Base-by-base conservation (phyloP, 2,329 filamentous ascomycete species). In the Thermomyces lanuginosus region DNA sequence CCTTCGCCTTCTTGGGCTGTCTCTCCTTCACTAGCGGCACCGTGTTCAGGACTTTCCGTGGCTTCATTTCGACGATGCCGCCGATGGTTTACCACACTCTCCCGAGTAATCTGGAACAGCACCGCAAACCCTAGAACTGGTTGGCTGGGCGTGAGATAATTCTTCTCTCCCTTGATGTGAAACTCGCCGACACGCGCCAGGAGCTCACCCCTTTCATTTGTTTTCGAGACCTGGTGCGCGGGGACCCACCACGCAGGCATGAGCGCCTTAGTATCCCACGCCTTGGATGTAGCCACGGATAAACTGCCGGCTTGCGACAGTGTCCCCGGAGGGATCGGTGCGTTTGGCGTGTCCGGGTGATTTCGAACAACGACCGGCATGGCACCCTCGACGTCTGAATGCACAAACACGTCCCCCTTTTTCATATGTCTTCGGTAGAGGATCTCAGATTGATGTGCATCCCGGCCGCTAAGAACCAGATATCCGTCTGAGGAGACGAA, bases 171-270 rank as follows among this genome's bases (percentile, higher is more conserved):
- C 19, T 69, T 68, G 24, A 93, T 64, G 51, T 75, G 70, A 48
- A 98, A 93, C 36, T 70, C 70, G 10, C 86, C 89, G 0, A 69
- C 63, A n/a, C n/a, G n/a, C 0, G 73, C 68, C 5, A 98, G 55
- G 40, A 80, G 86, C 38, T 91, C 84, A 13, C 86, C 86, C 0
- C 69, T 72, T 1, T 73, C 64, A 0, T 77, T 75, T 17, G 72
- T 80, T 55, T 95, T 95, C 6, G 79, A 82, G 0, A 98, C 81
- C 49, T 95, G 84, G 28, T 86, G 75, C 2, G 80, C 76, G 35
- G 76, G 73, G 0, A 91, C 86, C 89, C 89, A 98, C 76, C 81
- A 98, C 6, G 86, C 84, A 10, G 79, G 76, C 79, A 95, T 92
- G 9, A 82, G 72, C 6, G 86, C 86, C 51, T 98, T 98, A 1